Evolutionary conservation across 495 filamentous ascomycete species (phyloP), one percentile per base, ranked within the genome.

Genomic region (Tuber melanosporum): DNA sequence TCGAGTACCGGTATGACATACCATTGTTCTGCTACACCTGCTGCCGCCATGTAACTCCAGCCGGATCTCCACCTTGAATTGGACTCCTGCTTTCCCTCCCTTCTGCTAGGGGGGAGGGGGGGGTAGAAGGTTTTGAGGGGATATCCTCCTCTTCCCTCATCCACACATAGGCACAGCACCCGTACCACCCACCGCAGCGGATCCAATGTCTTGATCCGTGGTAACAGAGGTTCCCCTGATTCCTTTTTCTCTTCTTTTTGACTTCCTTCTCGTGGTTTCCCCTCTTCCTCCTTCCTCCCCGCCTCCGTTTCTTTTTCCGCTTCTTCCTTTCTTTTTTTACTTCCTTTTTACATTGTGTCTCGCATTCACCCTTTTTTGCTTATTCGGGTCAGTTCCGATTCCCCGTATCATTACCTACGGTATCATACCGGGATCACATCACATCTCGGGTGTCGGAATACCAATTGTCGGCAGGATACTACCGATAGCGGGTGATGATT

Each of bases 201-300:
- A 47, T 43, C 72, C 44, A 49, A 39, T 39, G 44, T 49, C 43
- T 73, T 32, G 43, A 73, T 73, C 49, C 72, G 44, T 41, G 26
- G 73, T 49, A 69, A 74, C 46, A 32, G 57, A 66, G n/a, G 66
- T 41, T n/a, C 66, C 41, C 8, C 36, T 70, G 17, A n/a, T 41
- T 19, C 32, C 46, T 70, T 42, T 74, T 47, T 47, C 45, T 5
- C 17, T 47, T 47, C 45, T 47, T 19, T 47, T 19, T 47, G 45
- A 47, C 45, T 19, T 47, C 45, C 8, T 15, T 41, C 46, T 36
- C 32, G 47, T 42, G 32, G 22, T 71, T 42, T 70, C 41, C 42
- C 66, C 72, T 73, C 47, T 57, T 20, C 49, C 8, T 57, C 49
- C 8, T 57, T 36, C 57, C 57, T 66, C 57, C 57, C 57, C 14